Evolutionary conservation across 176 grass and related monocot species (phyloP), one percentile per base, ranked within the genome.

Genomic region (Musa troglodytarum): DNA sequence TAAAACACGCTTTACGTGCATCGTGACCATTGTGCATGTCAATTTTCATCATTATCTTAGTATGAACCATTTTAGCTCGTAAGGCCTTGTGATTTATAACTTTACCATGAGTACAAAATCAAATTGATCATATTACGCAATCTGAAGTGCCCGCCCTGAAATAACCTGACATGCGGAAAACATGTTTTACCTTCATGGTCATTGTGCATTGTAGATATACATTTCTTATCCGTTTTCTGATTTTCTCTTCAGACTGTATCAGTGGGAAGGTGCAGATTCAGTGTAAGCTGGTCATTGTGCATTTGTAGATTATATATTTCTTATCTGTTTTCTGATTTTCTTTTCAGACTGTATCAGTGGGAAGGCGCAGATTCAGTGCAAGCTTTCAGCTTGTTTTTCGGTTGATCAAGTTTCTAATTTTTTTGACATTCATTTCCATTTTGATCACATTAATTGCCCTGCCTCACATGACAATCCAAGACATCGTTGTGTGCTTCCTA

Each of bases 371-470:
- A 83, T 88, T 97, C 53, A 82, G 90, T 69, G 93, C 90, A 15
- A 62, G 82, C 51, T 89, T 97, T 81, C 93, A 97, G 75, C 84
- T 93, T 51, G 85, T 93, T 69, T 97, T 97, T 72, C 87, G 93
- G 24, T 85, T 97, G 81, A 93, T 93, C 50, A 97, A 97, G 83
- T 93, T 97, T 81, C 81, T 90, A 11, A 86, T 97, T 75, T 97
- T 97, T 73, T 83, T 88, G 77, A 77, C 79, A 25, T 90, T 97
- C 56, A 55, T 52, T 59, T 85, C 84, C 57, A 19, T 93, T 71
- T 57, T 93, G 87, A 85, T 97, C 26, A 82, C 86, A 52, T 70
- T 90, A 68, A 62, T 97, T 73, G 78, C 85, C 72, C n/a, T 97
- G 52, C 61, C 91, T 78, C 88, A 89, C 59, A 90, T 97, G 84